Base-by-base conservation (phyloP, 2,329 filamentous ascomycete species). In the Cladosporium austrohemisphaericum region DNA sequence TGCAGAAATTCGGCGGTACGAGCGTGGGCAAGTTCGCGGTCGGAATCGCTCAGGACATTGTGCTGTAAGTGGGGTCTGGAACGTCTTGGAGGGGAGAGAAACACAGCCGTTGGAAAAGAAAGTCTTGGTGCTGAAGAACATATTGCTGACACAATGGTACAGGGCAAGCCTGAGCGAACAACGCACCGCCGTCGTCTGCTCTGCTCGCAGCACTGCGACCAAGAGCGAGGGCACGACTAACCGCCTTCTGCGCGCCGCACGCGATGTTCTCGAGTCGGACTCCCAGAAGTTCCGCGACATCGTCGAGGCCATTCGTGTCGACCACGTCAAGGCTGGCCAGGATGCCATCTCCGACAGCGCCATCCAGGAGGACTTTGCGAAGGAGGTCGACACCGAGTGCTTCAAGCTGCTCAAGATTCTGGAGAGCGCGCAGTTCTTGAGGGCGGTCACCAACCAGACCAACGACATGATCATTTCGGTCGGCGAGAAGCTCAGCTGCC, bases 141-240 rank as follows among this genome's bases (percentile, higher is more conserved):
- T n/a, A n/a, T n/a, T 40, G 32, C 44, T 47, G 33, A 47, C 44
- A 8, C 31, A 13, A 19, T 31, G 13, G 50, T 22, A 52, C 59
- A 76, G 73, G 60, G 65, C 68, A 55, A 68, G 71, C 52, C 64
- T 94, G 49, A 74, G 74, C 48, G 74, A 81, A 50, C 84, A 89
- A 65, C 84, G 84, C 68, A 83, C 96, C 56, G 91, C 90, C 50
- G 85, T 98, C 50, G 92, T 98, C 51, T 98, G 93, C 72, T 98
- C 93, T 53, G 93, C 93, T 33, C 79, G 93, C 66, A 96, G 90
- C 71, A 93, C 88, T 52, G 91, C 89, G 55, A 95, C 92, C 67
- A 98, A 98, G 74, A 81, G 84, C 48, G 89, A 94, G 60, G 93
- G 93, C 54, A 98, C 93, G 52, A 98, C 93, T 29, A 97, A 94